Evolutionary conservation across 257 asterid species (phyloP).

Genomic region (Agastache rugosa): DNA sequence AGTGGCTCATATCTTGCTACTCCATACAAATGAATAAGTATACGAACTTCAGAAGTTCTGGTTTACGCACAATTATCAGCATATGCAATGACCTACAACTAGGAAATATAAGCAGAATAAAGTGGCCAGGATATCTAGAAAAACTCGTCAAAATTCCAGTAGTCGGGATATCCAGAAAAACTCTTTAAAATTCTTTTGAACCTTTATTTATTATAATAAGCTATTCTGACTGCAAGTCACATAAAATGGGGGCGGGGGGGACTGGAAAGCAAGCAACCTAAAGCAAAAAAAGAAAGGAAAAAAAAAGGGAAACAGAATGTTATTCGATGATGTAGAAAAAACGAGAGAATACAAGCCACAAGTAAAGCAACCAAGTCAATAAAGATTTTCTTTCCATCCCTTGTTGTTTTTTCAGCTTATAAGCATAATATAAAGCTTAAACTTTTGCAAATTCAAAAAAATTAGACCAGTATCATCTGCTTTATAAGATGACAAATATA

Average conservation of each 20-base stretch:
- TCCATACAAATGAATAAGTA: conserved; percentile 11
- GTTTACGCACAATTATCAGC: not conserved
- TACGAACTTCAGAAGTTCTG: conserved; percentile 16
- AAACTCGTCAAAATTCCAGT: not conserved
- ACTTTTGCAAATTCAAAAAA: conserved; percentile 11
- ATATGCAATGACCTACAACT: conserved; percentile 20
- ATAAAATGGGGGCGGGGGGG: not conserved
- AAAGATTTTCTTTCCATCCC: conserved; percentile 3
- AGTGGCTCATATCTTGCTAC: conserved; percentile 9
- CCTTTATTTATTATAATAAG: not conserved
- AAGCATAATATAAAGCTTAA: not conserved
- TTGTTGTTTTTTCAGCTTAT: conserved; percentile 2
- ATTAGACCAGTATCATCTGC: conserved; percentile 3
- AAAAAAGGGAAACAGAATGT: not conserved
- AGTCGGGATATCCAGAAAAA: not conserved
- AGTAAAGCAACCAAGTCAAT: conserved; percentile 24
- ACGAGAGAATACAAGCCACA: conserved; percentile 13
- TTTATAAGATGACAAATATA: conserved; percentile 16
- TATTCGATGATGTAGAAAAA: not conserved
- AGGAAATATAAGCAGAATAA: conserved; percentile 13
- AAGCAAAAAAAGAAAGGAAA: not conserved
- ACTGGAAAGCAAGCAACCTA: not conserved
- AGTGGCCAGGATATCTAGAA: not conserved
- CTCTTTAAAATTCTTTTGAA: not conserved
- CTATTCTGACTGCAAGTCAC: conserved; percentile 5